Conservation (phyloP, 192 early-diverging fungal genomes). For the Podila epicladia region DNA sequence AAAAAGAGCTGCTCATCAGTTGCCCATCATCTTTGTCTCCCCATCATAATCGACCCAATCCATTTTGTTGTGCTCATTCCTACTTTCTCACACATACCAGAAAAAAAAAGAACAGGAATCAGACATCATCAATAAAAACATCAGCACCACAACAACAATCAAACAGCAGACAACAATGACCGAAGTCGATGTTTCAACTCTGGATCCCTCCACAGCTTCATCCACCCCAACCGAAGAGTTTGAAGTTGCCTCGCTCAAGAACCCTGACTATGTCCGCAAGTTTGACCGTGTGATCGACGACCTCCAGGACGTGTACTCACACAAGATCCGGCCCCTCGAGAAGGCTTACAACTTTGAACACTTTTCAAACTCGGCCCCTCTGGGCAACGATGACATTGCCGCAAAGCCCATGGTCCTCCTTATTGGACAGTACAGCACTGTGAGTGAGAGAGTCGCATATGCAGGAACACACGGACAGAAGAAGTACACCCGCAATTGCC, state of each 20-base stretch:
- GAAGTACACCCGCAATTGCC: too few species aligned
- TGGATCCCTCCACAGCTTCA: background rate
- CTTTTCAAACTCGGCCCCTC: conserved; percentile 73
- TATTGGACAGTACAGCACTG: conserved; percentile 85
- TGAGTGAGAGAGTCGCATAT: conserved; percentile 12
- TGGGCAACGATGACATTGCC: conserved; percentile 79
- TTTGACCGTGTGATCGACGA: conserved; percentile 62
- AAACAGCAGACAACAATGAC: background rate
- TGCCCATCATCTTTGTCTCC: background rate
- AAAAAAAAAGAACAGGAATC: background rate
- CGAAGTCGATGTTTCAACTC: background rate
- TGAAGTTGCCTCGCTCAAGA: conserved; percentile 52
- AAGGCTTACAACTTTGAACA: conserved; percentile 76
- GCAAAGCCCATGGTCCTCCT: conserved; percentile 88
- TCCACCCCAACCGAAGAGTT: conserved; percentile 18
- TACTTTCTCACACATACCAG: too few species aligned
- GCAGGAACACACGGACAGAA: background rate
- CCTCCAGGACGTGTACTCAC: conserved; percentile 71
- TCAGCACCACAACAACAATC: background rate
- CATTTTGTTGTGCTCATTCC: background rate
- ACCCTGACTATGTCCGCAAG: conserved; percentile 47
- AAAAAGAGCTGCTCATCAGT: background rate
- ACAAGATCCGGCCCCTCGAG: conserved; percentile 78
- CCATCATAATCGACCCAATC: background rate
- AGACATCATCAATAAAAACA: background rate